Evolutionary conservation across 2,329 filamentous ascomycete genomes (phyloP).

Genomic region (Cercospora canescens): DNA sequence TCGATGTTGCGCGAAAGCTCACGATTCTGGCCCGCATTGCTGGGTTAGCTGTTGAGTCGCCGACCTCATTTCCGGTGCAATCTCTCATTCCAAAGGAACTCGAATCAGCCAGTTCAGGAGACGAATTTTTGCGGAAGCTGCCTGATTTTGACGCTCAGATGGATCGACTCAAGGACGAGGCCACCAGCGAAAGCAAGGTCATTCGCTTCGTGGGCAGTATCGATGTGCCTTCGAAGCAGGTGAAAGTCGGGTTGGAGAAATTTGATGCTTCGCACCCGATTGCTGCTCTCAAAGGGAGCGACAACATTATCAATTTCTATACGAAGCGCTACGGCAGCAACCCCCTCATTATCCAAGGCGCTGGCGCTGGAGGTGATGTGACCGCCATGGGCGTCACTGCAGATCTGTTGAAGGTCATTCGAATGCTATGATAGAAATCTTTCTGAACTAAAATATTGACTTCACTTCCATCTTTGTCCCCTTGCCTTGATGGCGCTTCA

Average conservation of each 20-base stretch:
- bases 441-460: not conserved
- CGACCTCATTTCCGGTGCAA: slow-evolving; percentile 89
- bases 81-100: slow-evolving; percentile 88
- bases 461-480: not conserved
- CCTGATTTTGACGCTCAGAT: slow-evolving; percentile 85
- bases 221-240: slow-evolving; percentile 74
- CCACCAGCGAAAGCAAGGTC: slow-evolving; percentile 84
- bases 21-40: slow-evolving; percentile 89
- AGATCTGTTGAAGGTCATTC: slow-evolving; percentile 85
- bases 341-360: slow-evolving; percentile 91
- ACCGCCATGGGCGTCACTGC: slow-evolving; percentile 98
- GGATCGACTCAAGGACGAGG: slow-evolving; percentile 82
- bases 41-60: slow-evolving; percentile 77
- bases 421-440: slow-evolving; percentile 33
- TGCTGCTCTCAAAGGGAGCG: slow-evolving; percentile 91
- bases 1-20: slow-evolving; percentile 92
- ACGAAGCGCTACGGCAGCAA: slow-evolving; percentile 90
- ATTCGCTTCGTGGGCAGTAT: slow-evolving; percentile 93
- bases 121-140: slow-evolving; percentile 82
- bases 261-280: slow-evolving; percentile 83
- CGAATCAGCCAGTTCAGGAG: slow-evolving; percentile 71
- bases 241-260: slow-evolving; percentile 91
- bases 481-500: not conserved
- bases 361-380: slow-evolving; percentile 86
- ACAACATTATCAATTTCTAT: slow-evolving; percentile 99